These are phyloP conservation scores for Gryganskiella cystojenkinii DNA, from an alignment of 192 early-diverging fungal genomes.

Conservation along the genomic window DNA sequence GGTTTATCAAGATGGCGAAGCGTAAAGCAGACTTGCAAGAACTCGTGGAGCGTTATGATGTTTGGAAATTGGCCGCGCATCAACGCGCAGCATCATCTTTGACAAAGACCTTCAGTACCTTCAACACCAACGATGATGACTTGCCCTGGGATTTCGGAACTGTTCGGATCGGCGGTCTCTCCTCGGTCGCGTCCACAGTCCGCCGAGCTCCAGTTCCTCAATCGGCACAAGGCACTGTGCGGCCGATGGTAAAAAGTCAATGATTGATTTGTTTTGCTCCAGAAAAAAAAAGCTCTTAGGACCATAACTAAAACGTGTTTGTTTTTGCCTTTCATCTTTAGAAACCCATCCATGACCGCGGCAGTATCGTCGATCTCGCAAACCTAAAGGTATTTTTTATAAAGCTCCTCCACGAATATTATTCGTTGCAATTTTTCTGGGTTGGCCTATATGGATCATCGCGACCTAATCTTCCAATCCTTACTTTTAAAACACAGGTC, in stretches of 20 bases:
- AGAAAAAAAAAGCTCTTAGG: neutral
- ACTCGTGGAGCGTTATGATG: conserved; percentile 84
- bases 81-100: conserved; percentile 47
- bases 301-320: too few relatives aligned
- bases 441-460: too few relatives aligned
- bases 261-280: neutral
- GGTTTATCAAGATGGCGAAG: conserved; percentile 87
- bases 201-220: conserved; percentile 10
- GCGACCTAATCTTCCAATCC: too few relatives aligned
- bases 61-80: conserved; percentile 70
- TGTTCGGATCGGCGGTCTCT: conserved; percentile 30
- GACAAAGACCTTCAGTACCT: conserved; percentile 50
- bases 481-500: too few relatives aligned
- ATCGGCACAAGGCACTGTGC: conserved; percentile 14
- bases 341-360: conserved; percentile 19
- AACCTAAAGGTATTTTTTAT: conserved; percentile 35
- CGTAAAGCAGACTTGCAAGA: conserved; percentile 85
- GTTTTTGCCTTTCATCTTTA: conserved; percentile 4
- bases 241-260: conserved; percentile 15
- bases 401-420: too few relatives aligned
- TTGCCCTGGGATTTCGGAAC: conserved; percentile 52
- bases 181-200: conserved; percentile 26
- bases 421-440: too few relatives aligned
- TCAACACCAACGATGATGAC: conserved; percentile 50
- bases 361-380: conserved; percentile 36